These are phyloP conservation scores for Immersiporthe knoxdaviesiana DNA, from an alignment of 2,329 filamentous ascomycete species.

Conservation along the genomic window DNA sequence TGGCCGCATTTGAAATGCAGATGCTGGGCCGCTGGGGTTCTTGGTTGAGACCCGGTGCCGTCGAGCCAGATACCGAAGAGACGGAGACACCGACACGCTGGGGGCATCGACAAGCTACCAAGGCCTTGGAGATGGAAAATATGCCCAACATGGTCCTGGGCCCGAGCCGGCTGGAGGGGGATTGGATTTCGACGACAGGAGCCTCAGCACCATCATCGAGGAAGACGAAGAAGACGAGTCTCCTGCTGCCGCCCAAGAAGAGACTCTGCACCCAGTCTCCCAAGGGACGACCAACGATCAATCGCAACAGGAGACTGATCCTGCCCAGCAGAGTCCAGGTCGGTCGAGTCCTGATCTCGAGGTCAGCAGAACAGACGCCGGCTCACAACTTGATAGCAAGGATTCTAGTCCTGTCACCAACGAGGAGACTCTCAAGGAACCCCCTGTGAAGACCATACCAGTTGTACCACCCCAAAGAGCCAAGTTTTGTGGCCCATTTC, in stretches of 20 bases:
- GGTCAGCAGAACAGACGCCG: background rate
- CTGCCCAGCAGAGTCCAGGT: background rate
- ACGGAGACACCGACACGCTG: background rate
- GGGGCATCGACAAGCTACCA: background rate
- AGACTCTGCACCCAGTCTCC: background rate
- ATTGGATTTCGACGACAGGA: background rate
- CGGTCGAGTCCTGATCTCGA: background rate
- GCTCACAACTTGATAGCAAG: background rate
- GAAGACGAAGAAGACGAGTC: background rate
- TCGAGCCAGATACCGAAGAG: background rate
- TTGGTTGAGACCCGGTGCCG: background rate
- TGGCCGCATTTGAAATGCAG: background rate
- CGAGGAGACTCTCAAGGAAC: background rate
- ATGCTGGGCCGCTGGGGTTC: background rate
- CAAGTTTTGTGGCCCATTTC: background rate
- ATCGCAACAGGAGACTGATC: background rate
- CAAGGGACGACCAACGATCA: background rate
- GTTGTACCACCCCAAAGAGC: background rate
- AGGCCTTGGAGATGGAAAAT: background rate
- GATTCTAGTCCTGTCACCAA: background rate
- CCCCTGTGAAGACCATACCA: background rate
- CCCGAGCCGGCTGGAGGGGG: background rate
- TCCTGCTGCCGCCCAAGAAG: background rate
- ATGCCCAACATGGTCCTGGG: background rate
- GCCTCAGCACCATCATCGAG: background rate